phyloP scores from a whole-genome alignment of 1,284 basidiomycete genomes.

The Chondrostereum purpureum region DNA sequence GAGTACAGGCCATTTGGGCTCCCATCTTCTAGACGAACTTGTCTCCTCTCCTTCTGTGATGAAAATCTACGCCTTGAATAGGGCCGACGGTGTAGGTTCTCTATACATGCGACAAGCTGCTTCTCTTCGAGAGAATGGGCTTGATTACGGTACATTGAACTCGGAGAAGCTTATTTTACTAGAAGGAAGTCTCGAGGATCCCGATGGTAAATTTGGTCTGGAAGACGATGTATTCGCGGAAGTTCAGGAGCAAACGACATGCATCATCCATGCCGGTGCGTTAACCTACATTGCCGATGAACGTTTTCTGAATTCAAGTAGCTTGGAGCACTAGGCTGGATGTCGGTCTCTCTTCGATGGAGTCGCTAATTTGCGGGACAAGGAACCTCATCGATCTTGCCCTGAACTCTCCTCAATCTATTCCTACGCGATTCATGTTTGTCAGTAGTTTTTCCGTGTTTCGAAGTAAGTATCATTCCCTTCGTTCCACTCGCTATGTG shows the following conservation, averaged over 20 bases:
- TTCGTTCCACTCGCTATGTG: neutral
- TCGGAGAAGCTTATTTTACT: slow-evolving; percentile 23
- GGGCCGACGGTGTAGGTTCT: slow-evolving; percentile 14
- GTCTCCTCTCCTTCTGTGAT: slow-evolving; percentile 15
- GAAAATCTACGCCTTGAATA: slow-evolving; percentile 26
- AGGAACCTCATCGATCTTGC: slow-evolving; percentile 21
- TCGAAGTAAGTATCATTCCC: too few species aligned
- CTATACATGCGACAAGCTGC: slow-evolving; percentile 18
- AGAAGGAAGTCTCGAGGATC: slow-evolving; percentile 22
- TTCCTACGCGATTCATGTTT: slow-evolving; percentile 15
- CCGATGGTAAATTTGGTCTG: slow-evolving; percentile 20
- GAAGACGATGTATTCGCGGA: slow-evolving; percentile 15
- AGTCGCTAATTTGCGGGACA: slow-evolving; percentile 18
- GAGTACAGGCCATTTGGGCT: slow-evolving; percentile 24
- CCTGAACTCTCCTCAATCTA: slow-evolving; percentile 15
- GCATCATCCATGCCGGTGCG: slow-evolving; percentile 8
- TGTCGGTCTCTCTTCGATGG: slow-evolving; percentile 19
- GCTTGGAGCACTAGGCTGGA: slow-evolving; percentile 25
- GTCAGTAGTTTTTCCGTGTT: too few species aligned
- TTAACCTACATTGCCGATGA: neutral
- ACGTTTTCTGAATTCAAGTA: neutral
- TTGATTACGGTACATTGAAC: slow-evolving; percentile 22
- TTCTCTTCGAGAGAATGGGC: slow-evolving; percentile 23
- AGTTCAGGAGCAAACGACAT: slow-evolving; percentile 9
- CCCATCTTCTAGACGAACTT: slow-evolving; percentile 20